phyloP scores from a whole-genome alignment of 345 rosid species.

The Hibiscus mutabilis region DNA sequence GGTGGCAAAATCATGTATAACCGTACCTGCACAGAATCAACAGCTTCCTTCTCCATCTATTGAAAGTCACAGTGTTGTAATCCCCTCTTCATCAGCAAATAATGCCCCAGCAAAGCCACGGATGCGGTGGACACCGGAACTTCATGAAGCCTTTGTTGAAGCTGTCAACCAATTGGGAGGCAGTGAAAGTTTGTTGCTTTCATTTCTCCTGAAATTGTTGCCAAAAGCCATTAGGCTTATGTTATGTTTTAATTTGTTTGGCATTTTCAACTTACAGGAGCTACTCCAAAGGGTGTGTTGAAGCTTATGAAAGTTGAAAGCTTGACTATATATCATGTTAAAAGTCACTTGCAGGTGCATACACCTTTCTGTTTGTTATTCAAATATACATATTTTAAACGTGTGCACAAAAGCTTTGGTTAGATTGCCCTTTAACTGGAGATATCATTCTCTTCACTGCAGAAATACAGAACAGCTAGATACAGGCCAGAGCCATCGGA shows the following conservation, averaged over 20 bases:
- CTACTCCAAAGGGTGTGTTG: conserved; percentile 91
- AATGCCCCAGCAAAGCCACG: conserved; percentile 65
- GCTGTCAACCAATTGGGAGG: conserved; percentile 88
- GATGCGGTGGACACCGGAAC: conserved; percentile 95
- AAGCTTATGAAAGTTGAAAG: conserved; percentile 82
- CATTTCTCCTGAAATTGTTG: background rate
- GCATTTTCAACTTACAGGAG: conserved; percentile 39
- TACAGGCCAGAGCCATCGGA: conserved; percentile 65
- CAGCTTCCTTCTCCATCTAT: conserved; percentile 50
- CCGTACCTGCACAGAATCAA: conserved; percentile 31
- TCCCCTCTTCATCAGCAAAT: conserved; percentile 43
- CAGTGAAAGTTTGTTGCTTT: conserved; percentile 47
- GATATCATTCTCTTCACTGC: conserved; percentile 30
- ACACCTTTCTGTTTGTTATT: conserved; percentile 1
- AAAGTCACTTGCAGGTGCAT: conserved; percentile 85
- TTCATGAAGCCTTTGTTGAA: conserved; percentile 87
- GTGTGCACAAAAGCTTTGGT: background rate
- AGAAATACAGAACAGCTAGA: conserved; percentile 88
- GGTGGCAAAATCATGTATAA: conserved; percentile 34
- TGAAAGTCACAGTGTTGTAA: conserved; percentile 40
- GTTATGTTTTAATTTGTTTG: conserved; percentile 22
- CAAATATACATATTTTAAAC: background rate
- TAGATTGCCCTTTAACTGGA: conserved; percentile 16
- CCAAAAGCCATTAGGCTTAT: conserved; percentile 1
- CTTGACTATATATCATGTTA: conserved; percentile 86